Evolutionary conservation across 2,329 filamentous ascomycete genomes (phyloP), one percentile per base, ranked within the genome.

Genomic region (Metarhizium brunneum): DNA sequence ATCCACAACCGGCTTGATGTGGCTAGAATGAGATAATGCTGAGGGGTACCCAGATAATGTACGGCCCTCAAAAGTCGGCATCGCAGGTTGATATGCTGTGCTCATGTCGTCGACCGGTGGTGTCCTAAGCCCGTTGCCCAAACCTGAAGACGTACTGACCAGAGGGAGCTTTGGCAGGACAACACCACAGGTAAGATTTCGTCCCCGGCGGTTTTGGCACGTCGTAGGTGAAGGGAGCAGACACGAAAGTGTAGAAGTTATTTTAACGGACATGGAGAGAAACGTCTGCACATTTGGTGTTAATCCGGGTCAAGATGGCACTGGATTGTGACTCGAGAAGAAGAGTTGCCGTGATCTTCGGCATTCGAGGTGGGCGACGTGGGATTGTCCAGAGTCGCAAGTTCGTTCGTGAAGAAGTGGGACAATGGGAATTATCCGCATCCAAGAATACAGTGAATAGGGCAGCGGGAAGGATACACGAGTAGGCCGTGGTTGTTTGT

Each of bases 81-180:
- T 70, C 54, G 73, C 68, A 13, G 73, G 69, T 52, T 79, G 76
- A 61, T 80, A 81, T n/a, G 75, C 70, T 58, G 77, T 70, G 61
- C 73, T 78, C 80, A 82, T 76, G 57, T 74, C 71, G 70, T 81
- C 78, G 60, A 71, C 66, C 45, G 77, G 78, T 53, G 79, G 78
- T 57, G 77, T 80, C 64, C 69, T 71, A 62, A 80, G 73, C 58
- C 78, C 77, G 65, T 66, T 65, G 56, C 62, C 65, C 53, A 59
- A 54, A 45, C 53, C 56, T 42, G 54, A 53, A 51, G 60, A 55
- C 54, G 59, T 55, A 58, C 63, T 47, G 54, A 54, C 55, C 53
- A 62, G 57, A 47, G 60, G 60, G 32, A 61, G 60, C 59, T 66
- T 66, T 45, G 62, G 62, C 52, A 63, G 57, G 29, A 58, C 53